These are phyloP conservation scores for Quercus suber DNA, from an alignment of 306 rosid genomes.

Conservation along the genomic window DNA sequence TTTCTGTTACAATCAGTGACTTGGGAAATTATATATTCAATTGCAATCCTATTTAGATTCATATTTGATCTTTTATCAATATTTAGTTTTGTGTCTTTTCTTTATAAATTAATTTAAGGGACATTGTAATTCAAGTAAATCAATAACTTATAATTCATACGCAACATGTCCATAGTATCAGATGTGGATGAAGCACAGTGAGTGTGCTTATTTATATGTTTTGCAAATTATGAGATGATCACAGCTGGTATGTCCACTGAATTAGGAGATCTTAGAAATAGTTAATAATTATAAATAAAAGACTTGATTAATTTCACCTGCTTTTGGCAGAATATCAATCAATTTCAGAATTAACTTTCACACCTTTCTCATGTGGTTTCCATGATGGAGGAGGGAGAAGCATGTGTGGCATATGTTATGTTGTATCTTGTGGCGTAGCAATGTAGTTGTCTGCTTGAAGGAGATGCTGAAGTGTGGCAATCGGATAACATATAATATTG, in stretches of 20 bases:
- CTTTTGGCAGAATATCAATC: background rate
- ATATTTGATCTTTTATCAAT: no score
- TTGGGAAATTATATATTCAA: no score
- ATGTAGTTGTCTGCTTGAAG: background rate
- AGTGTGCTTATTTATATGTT: no score
- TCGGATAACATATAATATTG: background rate
- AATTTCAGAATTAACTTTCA: background rate
- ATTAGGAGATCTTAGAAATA: background rate
- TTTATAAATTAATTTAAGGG: no score
- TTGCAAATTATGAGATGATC: background rate
- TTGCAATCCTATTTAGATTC: no score
- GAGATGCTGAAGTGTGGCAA: slow-evolving; percentile 8
- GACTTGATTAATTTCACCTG: background rate
- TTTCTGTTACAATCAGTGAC: no score
- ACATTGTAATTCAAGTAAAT: no score
- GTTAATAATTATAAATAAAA: background rate
- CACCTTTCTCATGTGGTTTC: background rate
- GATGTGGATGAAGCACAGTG: no score
- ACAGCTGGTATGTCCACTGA: background rate
- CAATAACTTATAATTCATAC: no score
- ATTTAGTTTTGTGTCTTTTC: no score
- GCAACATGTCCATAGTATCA: no score
- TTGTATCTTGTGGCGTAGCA: background rate
- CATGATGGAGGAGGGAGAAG: background rate
- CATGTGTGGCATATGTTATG: background rate